These are phyloP conservation scores for Saturnispora dispora DNA, from an alignment of 805 yeast genomes.

Conservation along the genomic window DNA sequence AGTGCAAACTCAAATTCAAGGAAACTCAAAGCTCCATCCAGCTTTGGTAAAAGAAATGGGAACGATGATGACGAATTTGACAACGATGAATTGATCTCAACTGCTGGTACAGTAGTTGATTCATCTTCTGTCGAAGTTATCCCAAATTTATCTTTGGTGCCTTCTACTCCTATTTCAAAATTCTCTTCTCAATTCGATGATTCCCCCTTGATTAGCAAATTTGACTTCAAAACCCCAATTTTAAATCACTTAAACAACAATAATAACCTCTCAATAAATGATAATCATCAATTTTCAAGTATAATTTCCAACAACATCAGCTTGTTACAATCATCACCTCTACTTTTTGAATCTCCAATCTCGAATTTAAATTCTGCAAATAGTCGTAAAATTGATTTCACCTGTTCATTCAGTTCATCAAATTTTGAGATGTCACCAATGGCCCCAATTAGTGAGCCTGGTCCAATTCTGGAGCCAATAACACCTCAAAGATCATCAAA, in stretches of 20 bases:
- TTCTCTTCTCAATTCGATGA: neutral
- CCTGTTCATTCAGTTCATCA: constrained; percentile 58
- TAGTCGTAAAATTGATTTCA: constrained; percentile 38
- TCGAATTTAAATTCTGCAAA: constrained; percentile 15
- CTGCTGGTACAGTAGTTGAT: neutral
- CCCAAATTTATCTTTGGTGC: neutral
- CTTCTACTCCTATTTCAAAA: constrained; percentile 8
- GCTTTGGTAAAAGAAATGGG: neutral
- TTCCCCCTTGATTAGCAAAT: neutral
- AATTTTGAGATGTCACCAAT: constrained; percentile 57
- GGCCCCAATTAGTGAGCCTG: constrained; percentile 43
- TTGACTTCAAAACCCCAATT: constrained; percentile 5
- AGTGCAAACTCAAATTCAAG: constrained; percentile 4
- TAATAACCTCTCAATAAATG: constrained; percentile 8
- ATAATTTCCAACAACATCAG: neutral
- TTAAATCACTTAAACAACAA: constrained; percentile 4
- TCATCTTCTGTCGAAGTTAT: neutral
- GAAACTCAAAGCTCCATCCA: neutral
- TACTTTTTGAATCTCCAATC: constrained; percentile 18
- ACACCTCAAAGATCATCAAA: constrained; percentile 36
- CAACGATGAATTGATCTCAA: neutral
- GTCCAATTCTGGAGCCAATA: constrained; percentile 57
- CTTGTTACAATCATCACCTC: constrained; percentile 10
- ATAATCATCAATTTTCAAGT: neutral
- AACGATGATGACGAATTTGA: neutral